A percentile compares a stretch with the other conserved stretches of the same genome.
Evolutionary conservation across 441 rosid genomes (phyloP).

Genomic region (Croton laevigatus): DNA sequence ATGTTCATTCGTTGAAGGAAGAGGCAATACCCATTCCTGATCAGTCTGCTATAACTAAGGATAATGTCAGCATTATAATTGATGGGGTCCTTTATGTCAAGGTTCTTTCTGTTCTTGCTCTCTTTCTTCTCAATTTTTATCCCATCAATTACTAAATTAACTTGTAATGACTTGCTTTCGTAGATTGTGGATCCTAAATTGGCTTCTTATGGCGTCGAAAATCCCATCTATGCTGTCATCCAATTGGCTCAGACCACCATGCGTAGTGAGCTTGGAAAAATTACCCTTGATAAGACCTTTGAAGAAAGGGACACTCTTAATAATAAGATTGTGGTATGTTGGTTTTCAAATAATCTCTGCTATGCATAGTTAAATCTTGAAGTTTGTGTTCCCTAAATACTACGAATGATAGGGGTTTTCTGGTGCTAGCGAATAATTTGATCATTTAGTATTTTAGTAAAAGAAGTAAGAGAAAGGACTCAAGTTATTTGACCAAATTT

Average conservation of each 20-base stretch:
- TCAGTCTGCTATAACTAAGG: constrained; percentile 90
- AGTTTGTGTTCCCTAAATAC: not conserved
- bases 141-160: not conserved
- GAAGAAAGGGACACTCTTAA: constrained; percentile 92
- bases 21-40: constrained; percentile 85
- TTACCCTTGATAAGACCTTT: constrained; percentile 93
- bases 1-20: constrained; percentile 95
- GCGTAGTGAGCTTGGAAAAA: constrained; percentile 97
- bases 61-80: constrained; percentile 83
- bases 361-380: too few species aligned
- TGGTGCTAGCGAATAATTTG: not conserved
- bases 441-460: not conserved
- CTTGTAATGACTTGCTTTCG: not conserved
- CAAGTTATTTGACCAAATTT: constrained; percentile 7
- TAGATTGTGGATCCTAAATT: constrained; percentile 87
- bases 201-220: constrained; percentile 95
- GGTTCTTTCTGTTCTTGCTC: constrained; percentile 30
- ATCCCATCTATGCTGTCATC: constrained; percentile 82
- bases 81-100: constrained; percentile 89
- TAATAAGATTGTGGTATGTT: constrained; percentile 85
- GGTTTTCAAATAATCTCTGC: too few species aligned
- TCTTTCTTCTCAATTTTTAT: not conserved
- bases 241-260: constrained; percentile 96
- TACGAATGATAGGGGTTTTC: not conserved
- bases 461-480: not conserved